Percentiles rank a stretch among this genome's conserved stretches.
Evolutionary conservation across 805 yeast genomes (phyloP).

Genomic region (Yarrowia bubula): DNA sequence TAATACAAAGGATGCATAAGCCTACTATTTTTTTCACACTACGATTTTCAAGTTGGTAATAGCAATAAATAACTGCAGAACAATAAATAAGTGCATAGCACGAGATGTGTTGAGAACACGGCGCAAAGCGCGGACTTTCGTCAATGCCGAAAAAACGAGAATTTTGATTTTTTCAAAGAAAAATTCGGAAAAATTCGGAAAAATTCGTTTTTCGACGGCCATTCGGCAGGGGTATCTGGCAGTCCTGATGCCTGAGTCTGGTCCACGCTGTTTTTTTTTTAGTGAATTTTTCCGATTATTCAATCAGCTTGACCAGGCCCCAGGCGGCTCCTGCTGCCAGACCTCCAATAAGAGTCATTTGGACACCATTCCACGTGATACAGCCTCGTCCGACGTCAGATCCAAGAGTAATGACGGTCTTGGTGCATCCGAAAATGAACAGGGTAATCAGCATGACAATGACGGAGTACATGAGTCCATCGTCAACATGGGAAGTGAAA

Average conservation of each 20-base stretch:
- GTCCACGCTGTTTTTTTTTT: conserved; percentile 3
- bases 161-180: no score
- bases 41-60: background rate
- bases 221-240: background rate
- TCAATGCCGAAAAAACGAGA: background rate
- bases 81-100: conserved; percentile 2
- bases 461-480: conserved; percentile 73
- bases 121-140: conserved; percentile 26
- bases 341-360: conserved; percentile 96
- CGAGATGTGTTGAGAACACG: background rate
- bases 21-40: background rate
- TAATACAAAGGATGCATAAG: background rate
- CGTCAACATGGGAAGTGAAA: conserved; percentile 69
- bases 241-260: background rate
- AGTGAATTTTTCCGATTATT: conserved; percentile 35
- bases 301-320: conserved; percentile 81
- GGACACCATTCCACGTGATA: conserved; percentile 69
- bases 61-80: conserved; percentile 26
- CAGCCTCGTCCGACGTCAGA: conserved; percentile 55
- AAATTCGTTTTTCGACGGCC: no score
- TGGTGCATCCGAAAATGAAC: conserved; percentile 80
- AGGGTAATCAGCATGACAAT: conserved; percentile 81
- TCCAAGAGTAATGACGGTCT: conserved; percentile 83
- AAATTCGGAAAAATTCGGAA: no score
- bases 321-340: conserved; percentile 97